phyloP scores from a whole-genome alignment of 116 monocot genomes.

The Zostera marina region DNA sequence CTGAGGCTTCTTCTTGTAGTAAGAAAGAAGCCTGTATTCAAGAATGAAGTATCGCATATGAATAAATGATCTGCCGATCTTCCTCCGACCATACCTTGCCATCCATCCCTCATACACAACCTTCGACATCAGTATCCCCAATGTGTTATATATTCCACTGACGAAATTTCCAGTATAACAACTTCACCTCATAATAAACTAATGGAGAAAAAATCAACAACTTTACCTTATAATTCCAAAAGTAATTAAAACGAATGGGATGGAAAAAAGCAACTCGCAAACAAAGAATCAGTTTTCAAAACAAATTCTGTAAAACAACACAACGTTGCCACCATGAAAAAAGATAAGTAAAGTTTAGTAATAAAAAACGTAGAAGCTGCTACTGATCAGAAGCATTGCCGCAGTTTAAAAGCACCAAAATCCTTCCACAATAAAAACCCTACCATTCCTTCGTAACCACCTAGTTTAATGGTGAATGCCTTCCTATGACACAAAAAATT shows the following conservation, averaged over 20 bases:
- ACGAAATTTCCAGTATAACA: not conserved
- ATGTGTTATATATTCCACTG: not conserved
- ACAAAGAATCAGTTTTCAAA: not conserved
- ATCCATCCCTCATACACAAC: constrained; percentile 88
- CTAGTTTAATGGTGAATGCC: no score
- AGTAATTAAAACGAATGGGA: not conserved
- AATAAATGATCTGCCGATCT: constrained; percentile 79
- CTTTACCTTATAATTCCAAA: not conserved
- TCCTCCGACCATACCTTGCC: constrained; percentile 77
- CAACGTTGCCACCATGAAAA: not conserved
- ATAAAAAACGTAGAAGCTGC: no score
- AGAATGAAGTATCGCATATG: constrained; percentile 93
- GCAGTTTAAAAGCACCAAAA: no score
- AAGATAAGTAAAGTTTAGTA: no score
- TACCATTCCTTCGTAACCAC: no score
- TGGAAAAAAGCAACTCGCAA: not conserved
- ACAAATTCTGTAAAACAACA: not conserved
- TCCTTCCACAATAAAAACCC: no score
- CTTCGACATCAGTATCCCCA: constrained; percentile 32
- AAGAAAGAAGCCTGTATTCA: constrained; percentile 57
- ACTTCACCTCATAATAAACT: not conserved
- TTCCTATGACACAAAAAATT: no score
- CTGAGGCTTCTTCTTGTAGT: constrained; percentile 80
- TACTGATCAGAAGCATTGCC: no score
- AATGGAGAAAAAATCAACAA: not conserved